Conservation (phyloP, 1,139 yeast species). For the Schizosaccharomyces versatilis region DNA sequence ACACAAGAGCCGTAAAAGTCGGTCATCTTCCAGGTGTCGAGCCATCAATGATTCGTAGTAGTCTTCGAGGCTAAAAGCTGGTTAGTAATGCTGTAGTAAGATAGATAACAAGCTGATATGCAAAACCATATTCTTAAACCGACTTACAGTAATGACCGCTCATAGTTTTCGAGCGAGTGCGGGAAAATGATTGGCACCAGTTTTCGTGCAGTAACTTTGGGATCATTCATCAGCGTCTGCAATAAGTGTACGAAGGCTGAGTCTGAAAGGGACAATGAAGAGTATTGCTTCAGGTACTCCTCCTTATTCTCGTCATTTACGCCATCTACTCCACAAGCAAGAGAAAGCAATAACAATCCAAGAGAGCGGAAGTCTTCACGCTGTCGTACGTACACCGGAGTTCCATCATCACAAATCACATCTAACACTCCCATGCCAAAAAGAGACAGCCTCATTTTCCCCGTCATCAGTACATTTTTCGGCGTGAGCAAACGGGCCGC, state of each 20-base stretch:
- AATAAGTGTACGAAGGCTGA: background rate
- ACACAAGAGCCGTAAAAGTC: slow-evolving; percentile 60
- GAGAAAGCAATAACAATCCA: slow-evolving; percentile 31
- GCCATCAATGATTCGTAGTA: slow-evolving; percentile 42
- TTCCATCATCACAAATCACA: slow-evolving; percentile 25
- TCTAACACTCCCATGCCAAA: slow-evolving; percentile 56
- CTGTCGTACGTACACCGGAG: slow-evolving; percentile 22
- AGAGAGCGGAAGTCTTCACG: slow-evolving; percentile 32
- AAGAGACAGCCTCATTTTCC: slow-evolving; percentile 46
- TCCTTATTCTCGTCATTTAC: background rate
- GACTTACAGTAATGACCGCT: background rate
- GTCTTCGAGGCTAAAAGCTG: slow-evolving; percentile 24
- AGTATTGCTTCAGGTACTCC: background rate
- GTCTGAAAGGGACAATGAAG: background rate
- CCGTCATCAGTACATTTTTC: slow-evolving; percentile 50
- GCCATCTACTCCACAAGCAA: slow-evolving; percentile 11
- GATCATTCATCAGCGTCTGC: background rate
- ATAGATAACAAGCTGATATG: background rate
- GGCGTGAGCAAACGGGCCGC: slow-evolving; percentile 44
- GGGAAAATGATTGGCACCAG: background rate
- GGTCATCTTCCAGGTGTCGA: slow-evolving; percentile 67
- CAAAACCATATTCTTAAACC: background rate
- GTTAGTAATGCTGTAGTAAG: background rate
- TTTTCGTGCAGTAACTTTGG: background rate
- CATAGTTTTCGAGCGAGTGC: background rate